Base-by-base conservation (phyloP, 768 basidiomycete species). In the Amyloporia xantha region DNA sequence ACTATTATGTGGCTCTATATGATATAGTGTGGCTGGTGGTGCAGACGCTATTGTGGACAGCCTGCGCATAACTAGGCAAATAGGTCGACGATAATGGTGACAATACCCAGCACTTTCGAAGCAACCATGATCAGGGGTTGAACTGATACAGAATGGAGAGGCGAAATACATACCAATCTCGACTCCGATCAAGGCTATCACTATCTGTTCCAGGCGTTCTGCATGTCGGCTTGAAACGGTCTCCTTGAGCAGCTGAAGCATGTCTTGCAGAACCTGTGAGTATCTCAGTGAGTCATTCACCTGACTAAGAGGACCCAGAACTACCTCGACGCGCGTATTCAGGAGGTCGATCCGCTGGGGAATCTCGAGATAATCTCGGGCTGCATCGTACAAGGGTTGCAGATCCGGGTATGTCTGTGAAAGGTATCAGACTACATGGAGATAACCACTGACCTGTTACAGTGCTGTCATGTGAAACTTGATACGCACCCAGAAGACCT, bases 181-280 rank as follows among this genome's bases (percentile, higher is more conserved):
- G 44, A 94, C 86, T 35, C 70, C 93, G 62, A 96, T 95, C 48
- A 96, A 72, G 43, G 81, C 82, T 53, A 96, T 95, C 54, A 96
- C 88, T 49, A 96, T 91, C 63, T 90, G 88, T 65, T 96, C 93
- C 6, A 96, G 75, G 21, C 91, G 79, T 66, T 96, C 93, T 1
- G 91, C 82, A 60, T 96, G 91, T 58, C 83, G 81, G 55, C 84
- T 91, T 23, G 90, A 90, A 21, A 95, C 93, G 10, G 90, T 89
- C 67, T 96, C 94, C 66, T 97, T 97, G 45, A 97, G 71, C 44
- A 97, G 77, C 61, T 92, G 86, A 10, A 97, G 79, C 89, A 97
- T 95, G 65, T 97, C 94, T 74, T 97, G 94, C 28, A 97, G 69
- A 44, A 97, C 89, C 90, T 93, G 56, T 28, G 39, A 28, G 37